phyloP scores from a whole-genome alignment of 2,329 filamentous ascomycete species.

The Ophiocordyceps sinensis region DNA sequence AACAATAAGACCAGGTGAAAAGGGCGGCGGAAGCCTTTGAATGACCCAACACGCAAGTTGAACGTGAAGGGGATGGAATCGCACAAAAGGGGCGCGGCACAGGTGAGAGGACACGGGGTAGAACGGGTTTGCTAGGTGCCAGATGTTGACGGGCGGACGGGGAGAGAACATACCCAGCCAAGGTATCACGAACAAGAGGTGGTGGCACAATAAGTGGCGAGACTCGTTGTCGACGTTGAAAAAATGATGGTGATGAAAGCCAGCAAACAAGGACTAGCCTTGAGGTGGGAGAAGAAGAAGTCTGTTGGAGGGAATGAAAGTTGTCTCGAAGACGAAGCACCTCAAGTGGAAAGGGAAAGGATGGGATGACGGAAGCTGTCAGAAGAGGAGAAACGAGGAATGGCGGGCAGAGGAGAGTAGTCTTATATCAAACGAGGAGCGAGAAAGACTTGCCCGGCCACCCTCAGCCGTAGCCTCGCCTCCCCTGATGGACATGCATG shows the following conservation, averaged over 20 bases:
- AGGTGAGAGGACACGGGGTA: background rate
- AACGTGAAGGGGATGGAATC: background rate
- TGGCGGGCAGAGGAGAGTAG: background rate
- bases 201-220: background rate
- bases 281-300: constrained; percentile 2
- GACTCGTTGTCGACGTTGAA: background rate
- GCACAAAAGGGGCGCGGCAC: background rate
- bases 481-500: background rate
- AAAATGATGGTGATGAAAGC: background rate
- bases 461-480: background rate
- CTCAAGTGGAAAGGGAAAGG: constrained; percentile 8
- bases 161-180: background rate
- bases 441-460: background rate
- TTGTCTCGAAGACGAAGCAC: constrained; percentile 17
- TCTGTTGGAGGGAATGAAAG: constrained; percentile 11
- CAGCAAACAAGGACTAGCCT: constrained; percentile 21
- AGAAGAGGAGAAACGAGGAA: constrained; percentile 1
- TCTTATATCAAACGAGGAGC: constrained; percentile 7
- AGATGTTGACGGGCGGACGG: background rate
- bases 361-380: constrained; percentile 2
- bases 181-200: background rate
- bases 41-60: background rate
- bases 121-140: background rate
- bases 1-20: background rate
- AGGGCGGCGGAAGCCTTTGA: too few species aligned